phyloP scores from a whole-genome alignment of 352 stramenopile genomes.

The Pythium chondricola region DNA sequence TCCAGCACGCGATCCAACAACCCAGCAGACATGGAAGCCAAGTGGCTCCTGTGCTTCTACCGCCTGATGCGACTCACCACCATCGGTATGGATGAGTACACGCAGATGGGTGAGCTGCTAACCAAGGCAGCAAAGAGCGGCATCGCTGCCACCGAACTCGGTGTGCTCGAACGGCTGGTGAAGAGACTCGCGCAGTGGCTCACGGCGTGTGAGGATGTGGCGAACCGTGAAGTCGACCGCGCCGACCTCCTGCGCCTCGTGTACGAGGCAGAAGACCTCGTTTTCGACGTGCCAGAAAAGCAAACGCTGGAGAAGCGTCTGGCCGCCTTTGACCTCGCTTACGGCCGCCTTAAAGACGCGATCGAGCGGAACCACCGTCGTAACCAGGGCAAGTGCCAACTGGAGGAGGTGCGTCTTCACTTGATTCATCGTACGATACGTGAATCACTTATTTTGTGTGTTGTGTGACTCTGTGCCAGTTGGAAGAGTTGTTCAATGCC shows the following conservation, averaged over 20 bases:
- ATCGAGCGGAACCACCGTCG: conserved; percentile 57
- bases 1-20: conserved; percentile 18
- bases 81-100: conserved; percentile 35
- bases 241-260: conserved; percentile 41
- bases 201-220: conserved; percentile 27
- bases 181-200: conserved; percentile 46
- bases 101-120: conserved; percentile 33
- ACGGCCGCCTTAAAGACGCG: conserved; percentile 56
- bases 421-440: not conserved
- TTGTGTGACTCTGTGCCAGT: conserved; percentile 10
- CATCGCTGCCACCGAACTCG: conserved; percentile 39
- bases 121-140: conserved; percentile 11
- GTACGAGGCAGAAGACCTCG: conserved; percentile 53
- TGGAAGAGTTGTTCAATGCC: conserved; percentile 38
- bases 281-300: conserved; percentile 37
- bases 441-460: not conserved
- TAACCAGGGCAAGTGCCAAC: conserved; percentile 53
- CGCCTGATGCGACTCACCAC: conserved; percentile 34
- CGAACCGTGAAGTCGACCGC: conserved; percentile 31
- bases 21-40: conserved; percentile 35
- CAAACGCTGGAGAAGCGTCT: conserved; percentile 32
- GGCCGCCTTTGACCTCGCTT: conserved; percentile 43
- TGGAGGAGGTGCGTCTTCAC: conserved; percentile 33
- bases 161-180: conserved; percentile 51
- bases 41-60: conserved; percentile 68